These are phyloP conservation scores for Rhizopogon vulgaris DNA, from an alignment of 768 basidiomycete genomes.

Conservation along the genomic window DNA sequence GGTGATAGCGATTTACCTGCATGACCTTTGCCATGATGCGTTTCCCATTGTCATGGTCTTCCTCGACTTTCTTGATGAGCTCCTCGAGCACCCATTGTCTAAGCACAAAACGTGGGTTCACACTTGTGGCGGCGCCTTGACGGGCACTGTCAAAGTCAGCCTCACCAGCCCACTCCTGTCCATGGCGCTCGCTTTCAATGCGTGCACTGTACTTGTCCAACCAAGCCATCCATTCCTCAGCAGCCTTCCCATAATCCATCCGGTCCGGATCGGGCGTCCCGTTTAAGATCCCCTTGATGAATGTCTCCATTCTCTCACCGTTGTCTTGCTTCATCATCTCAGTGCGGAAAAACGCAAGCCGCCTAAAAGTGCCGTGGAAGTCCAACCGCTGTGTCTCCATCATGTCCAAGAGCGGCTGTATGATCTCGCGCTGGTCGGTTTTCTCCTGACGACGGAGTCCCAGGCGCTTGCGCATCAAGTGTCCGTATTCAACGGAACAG, in stretches of 20 bases:
- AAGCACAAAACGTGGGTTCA: constrained; percentile 89
- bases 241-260: constrained; percentile 40
- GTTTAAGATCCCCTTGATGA: constrained; percentile 39
- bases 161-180: constrained; percentile 36
- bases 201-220: constrained; percentile 55
- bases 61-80: constrained; percentile 69
- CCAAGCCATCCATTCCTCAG: constrained; percentile 56
- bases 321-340: constrained; percentile 16
- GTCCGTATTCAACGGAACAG: constrained; percentile 58
- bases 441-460: constrained; percentile 55
- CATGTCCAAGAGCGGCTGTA: constrained; percentile 66
- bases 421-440: constrained; percentile 54
- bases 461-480: constrained; percentile 75
- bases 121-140: constrained; percentile 42
- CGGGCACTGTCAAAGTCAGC: constrained; percentile 40
- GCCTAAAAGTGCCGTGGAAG: constrained; percentile 82
- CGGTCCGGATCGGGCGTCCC: constrained; percentile 40
- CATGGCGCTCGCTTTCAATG: constrained; percentile 41
- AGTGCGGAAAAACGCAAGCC: constrained; percentile 58
- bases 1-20: constrained; percentile 44
- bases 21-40: constrained; percentile 73
- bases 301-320: constrained; percentile 29
- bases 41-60: constrained; percentile 57
- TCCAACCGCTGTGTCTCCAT: constrained; percentile 76
- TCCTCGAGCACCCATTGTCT: constrained; percentile 97